These are phyloP conservation scores for Colletotrichum incanum DNA, from an alignment of 2,329 filamentous ascomycete species.

Conservation along the genomic window DNA sequence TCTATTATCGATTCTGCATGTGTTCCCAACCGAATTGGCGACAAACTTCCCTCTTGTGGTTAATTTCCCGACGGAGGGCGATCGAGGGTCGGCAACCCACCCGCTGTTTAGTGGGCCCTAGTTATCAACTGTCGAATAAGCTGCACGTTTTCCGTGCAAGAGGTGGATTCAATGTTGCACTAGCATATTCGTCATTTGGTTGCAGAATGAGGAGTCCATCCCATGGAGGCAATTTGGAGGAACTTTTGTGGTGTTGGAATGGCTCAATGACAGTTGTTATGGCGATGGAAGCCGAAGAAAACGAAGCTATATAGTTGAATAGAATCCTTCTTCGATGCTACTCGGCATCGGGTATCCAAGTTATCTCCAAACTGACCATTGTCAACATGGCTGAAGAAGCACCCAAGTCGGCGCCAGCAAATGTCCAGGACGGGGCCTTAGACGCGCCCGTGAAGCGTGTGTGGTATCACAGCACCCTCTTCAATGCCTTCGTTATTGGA, in stretches of 20 bases:
- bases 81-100: slow-evolving; percentile 1
- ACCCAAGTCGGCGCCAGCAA: slow-evolving; percentile 9
- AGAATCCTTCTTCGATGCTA: not conserved
- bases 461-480: slow-evolving; percentile 68
- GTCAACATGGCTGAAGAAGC: slow-evolving; percentile 28
- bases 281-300: not conserved
- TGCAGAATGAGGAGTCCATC: slow-evolving; percentile 24
- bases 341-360: not conserved
- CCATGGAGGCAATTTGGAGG: slow-evolving; percentile 2
- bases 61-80: slow-evolving; percentile 20
- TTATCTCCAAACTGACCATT: not conserved
- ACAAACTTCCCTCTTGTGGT: slow-evolving; percentile 4
- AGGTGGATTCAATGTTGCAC: slow-evolving; percentile 30
- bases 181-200: slow-evolving; percentile 37
- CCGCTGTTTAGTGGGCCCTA: not conserved
- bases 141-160: not conserved
- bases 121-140: slow-evolving; percentile 13
- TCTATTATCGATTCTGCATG: not conserved
- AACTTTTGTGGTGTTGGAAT: not conserved
- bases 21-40: not conserved
- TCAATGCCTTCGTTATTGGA: slow-evolving; percentile 69
- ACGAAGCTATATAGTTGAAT: not conserved
- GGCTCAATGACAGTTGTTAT: not conserved
- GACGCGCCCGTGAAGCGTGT: slow-evolving; percentile 25
- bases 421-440: slow-evolving; percentile 10